phyloP scores from a whole-genome alignment of 129 eudicot species.

The Centrapalus pauciflorus region DNA sequence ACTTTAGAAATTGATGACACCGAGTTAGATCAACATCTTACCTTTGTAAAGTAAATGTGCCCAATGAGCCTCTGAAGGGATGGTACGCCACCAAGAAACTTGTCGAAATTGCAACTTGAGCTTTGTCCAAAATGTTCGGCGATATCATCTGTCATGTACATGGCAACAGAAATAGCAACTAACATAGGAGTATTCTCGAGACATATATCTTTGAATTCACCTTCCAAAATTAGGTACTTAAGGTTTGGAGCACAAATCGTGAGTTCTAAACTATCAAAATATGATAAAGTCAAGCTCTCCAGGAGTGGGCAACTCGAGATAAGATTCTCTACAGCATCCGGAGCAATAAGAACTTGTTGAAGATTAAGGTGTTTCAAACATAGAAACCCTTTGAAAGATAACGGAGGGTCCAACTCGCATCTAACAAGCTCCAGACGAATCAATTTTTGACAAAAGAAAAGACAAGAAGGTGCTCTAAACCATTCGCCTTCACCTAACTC shows the following conservation, averaged over 20 bases:
- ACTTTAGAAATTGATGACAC: neutral
- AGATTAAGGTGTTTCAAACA: conserved; percentile 62
- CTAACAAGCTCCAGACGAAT: conserved; percentile 74
- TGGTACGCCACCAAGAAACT: conserved; percentile 91
- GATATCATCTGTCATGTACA: conserved; percentile 82
- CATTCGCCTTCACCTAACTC: conserved; percentile 90
- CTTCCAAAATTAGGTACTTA: conserved; percentile 71
- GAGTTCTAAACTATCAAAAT: conserved; percentile 83
- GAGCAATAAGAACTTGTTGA: conserved; percentile 78
- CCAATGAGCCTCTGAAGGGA: conserved; percentile 77
- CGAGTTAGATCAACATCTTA: conserved; percentile 13
- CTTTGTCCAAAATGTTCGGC: conserved; percentile 80
- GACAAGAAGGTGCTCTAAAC: conserved; percentile 79
- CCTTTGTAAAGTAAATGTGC: conserved; percentile 90
- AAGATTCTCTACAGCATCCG: conserved; percentile 63
- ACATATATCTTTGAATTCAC: conserved; percentile 84
- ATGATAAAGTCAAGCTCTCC: conserved; percentile 75
- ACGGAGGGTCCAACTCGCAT: conserved; percentile 90
- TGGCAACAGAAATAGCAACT: conserved; percentile 63
- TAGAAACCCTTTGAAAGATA: conserved; percentile 57
- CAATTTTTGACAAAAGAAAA: conserved; percentile 54
- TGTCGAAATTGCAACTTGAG: conserved; percentile 78
- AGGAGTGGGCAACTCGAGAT: conserved; percentile 88
- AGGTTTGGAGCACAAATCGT: conserved; percentile 85
- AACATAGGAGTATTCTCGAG: conserved; percentile 75